phyloP scores from a whole-genome alignment of 2,329 filamentous ascomycete genomes.

The Alternaria angustiovoidea region DNA sequence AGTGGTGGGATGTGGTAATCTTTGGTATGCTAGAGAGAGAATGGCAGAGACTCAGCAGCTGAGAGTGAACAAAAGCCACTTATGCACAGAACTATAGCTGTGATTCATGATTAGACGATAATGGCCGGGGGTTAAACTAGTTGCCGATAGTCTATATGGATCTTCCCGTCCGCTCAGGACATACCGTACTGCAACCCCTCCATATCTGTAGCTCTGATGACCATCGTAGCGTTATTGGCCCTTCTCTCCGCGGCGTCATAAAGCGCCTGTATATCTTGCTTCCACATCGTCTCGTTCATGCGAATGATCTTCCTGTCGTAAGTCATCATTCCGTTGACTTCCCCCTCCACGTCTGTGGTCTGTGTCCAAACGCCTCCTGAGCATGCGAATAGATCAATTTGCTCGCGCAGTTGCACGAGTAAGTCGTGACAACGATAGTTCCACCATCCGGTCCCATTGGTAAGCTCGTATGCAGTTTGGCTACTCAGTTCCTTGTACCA shows the following conservation, averaged over 20 bases:
- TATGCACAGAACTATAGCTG: too few relatives aligned
- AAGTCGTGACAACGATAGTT: conserved; percentile 70
- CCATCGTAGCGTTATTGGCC: conserved; percentile 5
- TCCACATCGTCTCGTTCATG: conserved; percentile 67
- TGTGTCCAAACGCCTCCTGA: conserved; percentile 76
- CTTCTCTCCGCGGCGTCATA: conserved; percentile 59
- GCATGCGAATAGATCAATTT: conserved; percentile 66
- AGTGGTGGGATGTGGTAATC: conserved; percentile 46
- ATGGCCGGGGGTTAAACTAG: background rate
- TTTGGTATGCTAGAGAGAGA: conserved; percentile 42
- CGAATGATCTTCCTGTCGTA: conserved; percentile 71
- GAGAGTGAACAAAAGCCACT: background rate
- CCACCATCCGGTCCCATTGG: conserved; percentile 65
- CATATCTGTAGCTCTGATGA: background rate
- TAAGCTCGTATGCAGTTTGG: conserved; percentile 73
- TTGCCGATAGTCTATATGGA: too few relatives aligned
- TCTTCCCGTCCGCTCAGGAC: background rate
- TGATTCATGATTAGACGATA: too few relatives aligned
- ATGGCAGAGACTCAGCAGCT: conserved; percentile 25
- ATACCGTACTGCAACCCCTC: conserved; percentile 3
- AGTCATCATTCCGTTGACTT: conserved; percentile 75
- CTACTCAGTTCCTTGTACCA: conserved; percentile 67
- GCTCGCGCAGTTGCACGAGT: conserved; percentile 58
- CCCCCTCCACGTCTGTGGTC: conserved; percentile 77
- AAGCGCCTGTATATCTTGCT: conserved; percentile 65